Evolutionary conservation across 2,329 filamentous ascomycete species (phyloP).

Genomic region (Cladosporium sp.): DNA sequence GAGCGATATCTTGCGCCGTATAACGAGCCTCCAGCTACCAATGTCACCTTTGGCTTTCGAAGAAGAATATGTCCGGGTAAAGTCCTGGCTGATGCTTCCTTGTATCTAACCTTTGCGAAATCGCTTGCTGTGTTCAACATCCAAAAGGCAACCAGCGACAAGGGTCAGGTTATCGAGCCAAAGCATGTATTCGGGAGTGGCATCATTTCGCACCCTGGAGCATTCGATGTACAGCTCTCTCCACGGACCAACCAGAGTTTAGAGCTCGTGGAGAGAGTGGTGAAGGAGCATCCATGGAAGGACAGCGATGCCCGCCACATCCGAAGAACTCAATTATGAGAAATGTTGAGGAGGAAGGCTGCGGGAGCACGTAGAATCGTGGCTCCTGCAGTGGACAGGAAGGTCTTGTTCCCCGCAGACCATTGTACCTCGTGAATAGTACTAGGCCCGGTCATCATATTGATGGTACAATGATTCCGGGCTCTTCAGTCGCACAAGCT

Average conservation of each 20-base stretch:
- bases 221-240: constrained; percentile 14
- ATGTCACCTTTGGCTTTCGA: constrained; percentile 20
- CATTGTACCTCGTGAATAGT: too few relatives aligned
- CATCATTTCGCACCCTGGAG: constrained; percentile 16
- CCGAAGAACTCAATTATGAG: not conserved
- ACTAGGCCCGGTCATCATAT: not conserved
- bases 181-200: constrained; percentile 14
- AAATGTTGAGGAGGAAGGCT: too few relatives aligned
- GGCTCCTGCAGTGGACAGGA: too few relatives aligned
- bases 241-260: constrained; percentile 9
- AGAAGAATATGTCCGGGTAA: constrained; percentile 20
- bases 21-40: constrained; percentile 18
- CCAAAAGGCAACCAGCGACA: not conserved
- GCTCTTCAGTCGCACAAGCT: not conserved
- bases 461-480: not conserved
- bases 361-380: too few relatives aligned
- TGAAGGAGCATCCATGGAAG: constrained; percentile 9
- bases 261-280: constrained; percentile 14
- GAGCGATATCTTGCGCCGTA: constrained; percentile 19
- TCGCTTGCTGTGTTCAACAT: constrained; percentile 15
- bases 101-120: constrained; percentile 13
- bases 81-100: constrained; percentile 15
- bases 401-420: too few relatives aligned
- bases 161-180: constrained; percentile 13
- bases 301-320: constrained; percentile 15